These are phyloP conservation scores for Camellia japonica DNA, from an alignment of 148 eudicot genomes.

Conservation along the genomic window DNA sequence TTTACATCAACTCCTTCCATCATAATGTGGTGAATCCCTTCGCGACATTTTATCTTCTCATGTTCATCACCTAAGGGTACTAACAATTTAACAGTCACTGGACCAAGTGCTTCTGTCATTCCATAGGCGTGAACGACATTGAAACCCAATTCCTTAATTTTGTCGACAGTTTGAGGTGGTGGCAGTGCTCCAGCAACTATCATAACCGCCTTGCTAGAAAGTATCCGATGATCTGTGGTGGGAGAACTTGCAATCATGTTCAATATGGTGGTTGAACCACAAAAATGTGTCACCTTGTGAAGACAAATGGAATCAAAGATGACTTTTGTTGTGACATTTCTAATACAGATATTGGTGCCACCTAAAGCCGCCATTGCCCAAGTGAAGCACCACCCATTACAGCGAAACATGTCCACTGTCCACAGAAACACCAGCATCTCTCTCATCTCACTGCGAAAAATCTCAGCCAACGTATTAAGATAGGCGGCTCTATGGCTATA, in stretches of 20 bases:
- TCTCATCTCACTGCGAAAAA: constrained; percentile 21
- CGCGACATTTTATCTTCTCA: background rate
- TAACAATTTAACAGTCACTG: constrained; percentile 5
- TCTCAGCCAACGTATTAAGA: constrained; percentile 23
- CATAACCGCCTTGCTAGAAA: constrained; percentile 29
- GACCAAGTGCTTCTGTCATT: constrained; percentile 42
- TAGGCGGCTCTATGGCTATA: constrained; percentile 42
- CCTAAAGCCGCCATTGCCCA: constrained; percentile 72
- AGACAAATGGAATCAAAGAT: constrained; percentile 37
- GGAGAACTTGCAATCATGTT: constrained; percentile 39
- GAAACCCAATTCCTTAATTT: constrained; percentile 26
- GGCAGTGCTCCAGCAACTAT: constrained; percentile 65
- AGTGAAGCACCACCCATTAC: constrained; percentile 53
- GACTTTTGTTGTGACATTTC: constrained; percentile 38
- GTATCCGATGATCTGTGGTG: constrained; percentile 5
- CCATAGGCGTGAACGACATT: constrained; percentile 27
- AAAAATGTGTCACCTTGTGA: constrained; percentile 53
- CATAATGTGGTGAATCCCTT: constrained; percentile 20
- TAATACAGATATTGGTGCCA: constrained; percentile 55
- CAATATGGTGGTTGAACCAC: constrained; percentile 60
- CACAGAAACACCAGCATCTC: constrained; percentile 24
- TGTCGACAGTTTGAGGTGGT: constrained; percentile 25
- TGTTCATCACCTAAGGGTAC: background rate
- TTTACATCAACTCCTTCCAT: constrained; percentile 39
- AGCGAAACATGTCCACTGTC: constrained; percentile 47